Base-by-base conservation (phyloP, 2,329 filamentous ascomycete species). In the Didymella exigua region DNA sequence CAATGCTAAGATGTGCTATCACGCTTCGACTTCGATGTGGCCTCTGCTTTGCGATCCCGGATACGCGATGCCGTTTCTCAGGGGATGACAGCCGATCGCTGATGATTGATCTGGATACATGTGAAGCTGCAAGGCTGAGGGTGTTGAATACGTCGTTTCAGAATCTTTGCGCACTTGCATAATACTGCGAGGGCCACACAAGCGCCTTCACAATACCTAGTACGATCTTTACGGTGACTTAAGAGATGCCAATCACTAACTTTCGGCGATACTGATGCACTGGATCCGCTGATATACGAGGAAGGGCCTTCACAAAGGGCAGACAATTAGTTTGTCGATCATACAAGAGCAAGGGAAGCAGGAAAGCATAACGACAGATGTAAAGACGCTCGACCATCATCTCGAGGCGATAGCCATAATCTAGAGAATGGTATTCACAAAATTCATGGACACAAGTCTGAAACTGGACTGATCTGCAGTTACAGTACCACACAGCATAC, bases 1-100 rank as follows among this genome's bases (percentile, higher is more conserved):
- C 31, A 33, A 23, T 19, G 8, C 45, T 14, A 48, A 21, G 34
- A 23, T 13, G n/a, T 18, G n/a, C 26, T 14, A 46, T 9, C 11
- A 18, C 19, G 51, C 51, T 40, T 42, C 45, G 45, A 49, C 33
- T 38, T n/a, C 10, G 24, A 31, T 4, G 26, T 14, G 51, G 44
- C 34, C 44, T 43, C 38, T 49, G 38, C 43, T 38, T 34, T 13
- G 14, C 23, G n/a, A 38, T 44, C 38, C 51, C 45, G 33, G 37
- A 44, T 37, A 16, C n/a, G 16, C 34, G 23, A 14, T 47, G 29
- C 36, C 36, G 42, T 23, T 19, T 10, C 10, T 48, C 38, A 48
- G 37, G 38, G 44, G 37, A 44, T 42, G 34, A 30, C 42, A 24
- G 13, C 23, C 23, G 27, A 29, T 36, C 23, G 38, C 36, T 31